Base-by-base conservation (phyloP, 2,329 filamentous ascomycete species). In the Coniella lustricola region DNA sequence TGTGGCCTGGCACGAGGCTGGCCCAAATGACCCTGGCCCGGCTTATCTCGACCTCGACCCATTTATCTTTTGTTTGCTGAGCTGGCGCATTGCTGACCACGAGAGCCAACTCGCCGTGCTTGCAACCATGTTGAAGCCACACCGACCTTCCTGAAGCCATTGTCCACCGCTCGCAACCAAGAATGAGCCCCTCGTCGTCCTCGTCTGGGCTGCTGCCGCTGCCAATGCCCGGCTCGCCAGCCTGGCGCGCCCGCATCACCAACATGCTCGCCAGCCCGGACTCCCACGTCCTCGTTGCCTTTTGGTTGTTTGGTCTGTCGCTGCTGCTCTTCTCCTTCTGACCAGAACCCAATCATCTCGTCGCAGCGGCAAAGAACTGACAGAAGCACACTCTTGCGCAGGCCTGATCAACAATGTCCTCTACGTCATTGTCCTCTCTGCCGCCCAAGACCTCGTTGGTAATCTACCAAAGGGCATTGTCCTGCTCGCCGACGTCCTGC, bases 351-450 rank as follows among this genome's bases (percentile, higher is more conserved):
- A 16, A 13, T 7, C 3, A 22, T 21, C 10, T 5, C 12, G 3
- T 31, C 38, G 10, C 13, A 14, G 3, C 12, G 18, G 12, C 3
- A 7, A 14, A 22, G 18, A 17, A 17, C 9, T 35, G 18, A 12
- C 40, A 12, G 13, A 12, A 35, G 25, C 25, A 29, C 25, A 17
- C 3, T 3, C 3, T 3, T 14, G 7, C 29, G 25, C 60, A 91
- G 88, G 88, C 45, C 72, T 93, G 16, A 93, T 97, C 64, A 97
- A 98, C 69, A 97, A 97, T 70, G 88, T 97, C 57, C 85, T 96
- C 69, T 97, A 96, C 68, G 91, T 97, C 48, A 87, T 97, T 65
- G 93, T 97, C 63, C 85, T 98, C 60, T 94, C 90, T 25, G 87
- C 93, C 32, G 93, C 93, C 3, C 86, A 96, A 60, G 93, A 98